phyloP scores from a whole-genome alignment of 768 basidiomycete genomes.

The Austroboletus festivus region DNA sequence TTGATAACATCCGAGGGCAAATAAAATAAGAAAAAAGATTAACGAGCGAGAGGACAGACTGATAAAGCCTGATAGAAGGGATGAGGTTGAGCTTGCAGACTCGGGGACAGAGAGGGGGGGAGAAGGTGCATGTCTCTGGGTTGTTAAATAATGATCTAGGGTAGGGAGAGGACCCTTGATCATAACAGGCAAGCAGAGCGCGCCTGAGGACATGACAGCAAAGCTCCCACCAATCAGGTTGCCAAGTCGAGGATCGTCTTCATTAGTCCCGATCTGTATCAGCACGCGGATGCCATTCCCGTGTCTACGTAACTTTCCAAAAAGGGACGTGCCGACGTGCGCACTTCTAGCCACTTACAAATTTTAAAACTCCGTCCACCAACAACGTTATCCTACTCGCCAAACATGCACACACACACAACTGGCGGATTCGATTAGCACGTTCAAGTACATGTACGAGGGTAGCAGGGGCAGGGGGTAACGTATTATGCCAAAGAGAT shows the following conservation, averaged over 20 bases:
- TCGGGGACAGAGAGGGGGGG: no score
- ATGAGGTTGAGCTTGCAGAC: no score
- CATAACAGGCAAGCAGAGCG: no score
- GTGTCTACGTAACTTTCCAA: not conserved
- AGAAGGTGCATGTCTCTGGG: no score
- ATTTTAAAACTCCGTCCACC: not conserved
- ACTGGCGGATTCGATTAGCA: not conserved
- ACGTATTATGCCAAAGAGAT: no score
- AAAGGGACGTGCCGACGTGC: not conserved
- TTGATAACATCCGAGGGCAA: conserved; percentile 7
- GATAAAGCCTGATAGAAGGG: conserved; percentile 3
- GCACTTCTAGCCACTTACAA: not conserved
- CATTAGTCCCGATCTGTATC: no score
- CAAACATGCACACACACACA: not conserved
- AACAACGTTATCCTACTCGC: not conserved
- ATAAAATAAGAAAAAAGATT: not conserved
- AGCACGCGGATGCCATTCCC: no score
- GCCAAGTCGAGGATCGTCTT: not conserved
- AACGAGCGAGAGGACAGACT: conserved; percentile 6
- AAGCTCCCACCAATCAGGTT: no score
- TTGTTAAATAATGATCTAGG: conserved; percentile 25
- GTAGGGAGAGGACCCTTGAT: no score
- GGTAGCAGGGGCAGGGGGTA: conserved; percentile 21
- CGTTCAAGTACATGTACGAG: not conserved
- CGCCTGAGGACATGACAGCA: no score